Base-by-base conservation (phyloP, 176 grass and related monocot genomes). In the Phoenix roebelenii region DNA sequence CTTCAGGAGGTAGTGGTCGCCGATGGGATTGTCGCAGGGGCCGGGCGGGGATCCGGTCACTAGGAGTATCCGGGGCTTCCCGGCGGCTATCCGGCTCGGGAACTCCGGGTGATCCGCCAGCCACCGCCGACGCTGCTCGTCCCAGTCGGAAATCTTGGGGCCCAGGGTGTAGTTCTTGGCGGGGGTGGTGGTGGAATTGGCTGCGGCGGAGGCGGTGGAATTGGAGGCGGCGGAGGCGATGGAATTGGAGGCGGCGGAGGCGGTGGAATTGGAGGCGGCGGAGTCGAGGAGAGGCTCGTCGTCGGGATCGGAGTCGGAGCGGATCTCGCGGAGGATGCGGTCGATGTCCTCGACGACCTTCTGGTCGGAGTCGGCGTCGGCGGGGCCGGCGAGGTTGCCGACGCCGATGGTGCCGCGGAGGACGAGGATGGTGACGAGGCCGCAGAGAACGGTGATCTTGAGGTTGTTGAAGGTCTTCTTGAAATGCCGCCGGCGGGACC, bases 1-100 rank as follows among this genome's bases (percentile, higher is more conserved):
- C 75, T 96, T 96, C 55, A 96, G 80, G 74, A 90, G 71, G 83
- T 97, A 97, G 59, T 97, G 92, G 58, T 97, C 92, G 49, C 84
- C 92, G 5, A 88, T 82, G 51, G 83, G 50, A 63, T 88, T 89
- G 70, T 97, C 87, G 68, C 92, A 97, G 26, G 92, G 92, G 10
- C 77, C 83, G 29, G 91, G 91, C 69, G 89, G 69, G 3, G 91
- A 96, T 16, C 86, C 91, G 5, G 83, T 96, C 49, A 97, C 75
- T 12, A 97, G 80, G 16, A 97, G 58, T 23, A 97, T 97, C 66
- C 75, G 67, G 5, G 87, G 92, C 70, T 80, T 88, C 0, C 88
- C 82, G 16, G 66, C 65, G n/a, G 74, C 51, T 52, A 56, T 54
- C 30, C 67, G 74, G 59, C 62, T 44, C 1, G 86, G 78, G 58